Evolutionary conservation across 2,329 filamentous ascomycete species (phyloP), one percentile per base, ranked within the genome.

Genomic region (Aspergillus sergii): DNA sequence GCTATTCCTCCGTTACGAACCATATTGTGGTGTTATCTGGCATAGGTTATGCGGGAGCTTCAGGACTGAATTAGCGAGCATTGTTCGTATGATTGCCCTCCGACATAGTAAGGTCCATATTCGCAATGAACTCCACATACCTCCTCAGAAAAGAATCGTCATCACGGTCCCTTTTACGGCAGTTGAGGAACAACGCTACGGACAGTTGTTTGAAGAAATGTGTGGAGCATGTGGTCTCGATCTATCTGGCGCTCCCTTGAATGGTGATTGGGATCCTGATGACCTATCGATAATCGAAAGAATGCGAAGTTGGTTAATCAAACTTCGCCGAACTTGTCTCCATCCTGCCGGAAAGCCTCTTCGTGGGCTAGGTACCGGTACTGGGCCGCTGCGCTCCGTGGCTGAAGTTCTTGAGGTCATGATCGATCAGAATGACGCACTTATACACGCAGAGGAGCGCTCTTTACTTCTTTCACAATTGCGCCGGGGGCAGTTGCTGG

Each of bases 81-180:
- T 97, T 0, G 94, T 97, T 73, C 83, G 85, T 21, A 82, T 79
- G 1, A 88, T 98, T 48, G 86, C 93, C 3, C 79, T 98, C 58
- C 88, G 95, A 1, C 94, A 99, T 74, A 96, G 90, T 2, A 99
- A 98, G 76, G 87, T 89, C 28, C 83, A 87, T 28, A 88, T 98
- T 10, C 86, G 93, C 43, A 84, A 91, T 62, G 94, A 99, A 71
- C 84, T 98, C 43, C 82, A 83, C 2, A 78, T 99, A 12, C 95
- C 95, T 11, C 83, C 88, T 0, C 95, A 99, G 73, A 94, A 91
- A 72, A 88, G 95, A 11, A 89, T 93, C 66, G 89, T 96, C 12
- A 92, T 98, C 62, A 95, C 91, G 1, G 89, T 97, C 75, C 93
- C 95, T 0, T 96, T 98, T 72, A 95, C 91, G 0, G 88, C 92